These are phyloP conservation scores for Kodamaea derodonti DNA, from an alignment of 1,139 yeast species.

Conservation along the genomic window DNA sequence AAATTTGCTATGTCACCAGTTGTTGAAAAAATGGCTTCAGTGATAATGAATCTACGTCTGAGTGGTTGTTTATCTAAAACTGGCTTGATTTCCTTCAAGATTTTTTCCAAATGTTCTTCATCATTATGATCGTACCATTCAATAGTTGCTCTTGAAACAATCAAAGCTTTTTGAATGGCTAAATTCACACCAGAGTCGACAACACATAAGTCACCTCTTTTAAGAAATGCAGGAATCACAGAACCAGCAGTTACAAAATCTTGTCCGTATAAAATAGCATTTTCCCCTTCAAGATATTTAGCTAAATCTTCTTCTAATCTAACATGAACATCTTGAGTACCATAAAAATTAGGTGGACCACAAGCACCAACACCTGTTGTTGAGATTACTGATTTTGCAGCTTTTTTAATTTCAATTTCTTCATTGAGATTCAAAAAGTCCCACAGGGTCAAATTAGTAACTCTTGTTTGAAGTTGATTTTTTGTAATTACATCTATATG, in stretches of 20 bases:
- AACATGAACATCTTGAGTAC: conserved; percentile 90
- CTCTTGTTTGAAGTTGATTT: conserved; percentile 22
- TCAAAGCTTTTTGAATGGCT: conserved; percentile 83
- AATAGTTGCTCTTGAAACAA: conserved; percentile 81
- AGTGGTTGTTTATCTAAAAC: conserved; percentile 65
- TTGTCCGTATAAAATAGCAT: conserved; percentile 86
- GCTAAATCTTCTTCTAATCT: conserved; percentile 76
- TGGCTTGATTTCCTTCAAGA: conserved; percentile 62
- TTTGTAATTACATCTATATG: conserved; percentile 31
- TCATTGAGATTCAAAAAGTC: conserved; percentile 61
- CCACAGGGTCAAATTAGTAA: conserved; percentile 59
- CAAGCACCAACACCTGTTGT: conserved; percentile 95
- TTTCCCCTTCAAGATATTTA: conserved; percentile 68
- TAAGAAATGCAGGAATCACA: conserved; percentile 93
- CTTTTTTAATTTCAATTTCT: conserved; percentile 44
- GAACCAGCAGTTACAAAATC: conserved; percentile 89
- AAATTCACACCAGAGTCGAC: conserved; percentile 80
- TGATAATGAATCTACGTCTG: conserved; percentile 82
- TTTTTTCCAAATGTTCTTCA: conserved; percentile 71
- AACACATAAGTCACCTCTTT: conserved; percentile 89
- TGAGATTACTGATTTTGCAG: conserved; percentile 57
- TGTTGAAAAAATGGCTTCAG: conserved; percentile 84
- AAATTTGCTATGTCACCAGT: conserved; percentile 80
- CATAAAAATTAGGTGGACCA: conserved; percentile 97
- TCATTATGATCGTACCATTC: conserved; percentile 88